Evolutionary conservation across 768 basidiomycete species (phyloP).

Genomic region (Kwoniella sp.): DNA sequence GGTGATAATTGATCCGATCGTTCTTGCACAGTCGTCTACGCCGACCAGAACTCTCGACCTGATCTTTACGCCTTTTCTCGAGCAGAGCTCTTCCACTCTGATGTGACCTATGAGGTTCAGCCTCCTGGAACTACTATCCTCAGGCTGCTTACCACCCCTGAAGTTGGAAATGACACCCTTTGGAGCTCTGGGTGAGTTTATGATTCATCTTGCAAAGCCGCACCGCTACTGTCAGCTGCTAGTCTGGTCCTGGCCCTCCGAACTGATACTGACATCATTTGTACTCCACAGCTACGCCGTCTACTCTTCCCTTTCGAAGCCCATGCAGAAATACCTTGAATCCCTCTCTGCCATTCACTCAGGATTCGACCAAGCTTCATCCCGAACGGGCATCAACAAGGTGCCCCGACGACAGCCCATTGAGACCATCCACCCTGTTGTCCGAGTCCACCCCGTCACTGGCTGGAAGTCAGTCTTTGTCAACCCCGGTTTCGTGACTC

Average conservation of each 20-base stretch:
- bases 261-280: too few relatives aligned
- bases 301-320: conserved; percentile 78
- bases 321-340: conserved; percentile 75
- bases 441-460: conserved; percentile 80
- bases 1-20: too few relatives aligned
- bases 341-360: conserved; percentile 73
- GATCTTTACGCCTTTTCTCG: conserved; percentile 65
- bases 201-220: too few relatives aligned
- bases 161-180: conserved; percentile 74
- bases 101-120: conserved; percentile 74
- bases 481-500: conserved; percentile 79
- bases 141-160: conserved; percentile 70
- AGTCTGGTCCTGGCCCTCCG: too few relatives aligned
- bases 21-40: conserved; percentile 48
- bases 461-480: conserved; percentile 83
- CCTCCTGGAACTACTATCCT: conserved; percentile 73
- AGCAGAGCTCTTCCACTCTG: conserved; percentile 78
- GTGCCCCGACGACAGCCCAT: conserved; percentile 67
- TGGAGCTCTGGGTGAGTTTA: conserved; percentile 75
- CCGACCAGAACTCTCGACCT: conserved; percentile 53
- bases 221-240: too few relatives aligned
- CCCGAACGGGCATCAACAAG: conserved; percentile 68
- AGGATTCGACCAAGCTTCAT: conserved; percentile 74
- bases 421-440: conserved; percentile 68
- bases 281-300: conserved; percentile 71